phyloP scores from a whole-genome alignment of 139 green algal species.

The Chlorokybus atmophyticus region DNA sequence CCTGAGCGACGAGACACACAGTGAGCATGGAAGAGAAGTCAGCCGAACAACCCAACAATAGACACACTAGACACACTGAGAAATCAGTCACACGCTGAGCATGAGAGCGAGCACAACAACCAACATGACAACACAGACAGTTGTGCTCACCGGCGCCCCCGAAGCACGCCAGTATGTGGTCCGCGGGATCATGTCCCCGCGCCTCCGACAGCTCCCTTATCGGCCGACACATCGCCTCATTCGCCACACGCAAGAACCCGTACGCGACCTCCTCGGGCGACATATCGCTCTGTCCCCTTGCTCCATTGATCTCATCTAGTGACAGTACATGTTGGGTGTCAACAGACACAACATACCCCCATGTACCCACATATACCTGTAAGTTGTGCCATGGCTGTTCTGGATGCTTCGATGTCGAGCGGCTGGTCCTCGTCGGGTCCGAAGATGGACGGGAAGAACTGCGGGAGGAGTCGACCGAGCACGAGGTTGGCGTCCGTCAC shows the following conservation, averaged over 20 bases:
- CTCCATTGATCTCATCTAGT: not conserved
- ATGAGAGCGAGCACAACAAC: no score
- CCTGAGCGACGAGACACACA: no score
- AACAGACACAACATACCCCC: no score
- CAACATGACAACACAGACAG: no score
- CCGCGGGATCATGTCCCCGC: slow-evolving; percentile 73
- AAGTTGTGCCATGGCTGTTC: no score
- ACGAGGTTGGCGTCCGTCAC: slow-evolving; percentile 92
- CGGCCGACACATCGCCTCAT: slow-evolving; percentile 92
- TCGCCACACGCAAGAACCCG: slow-evolving; percentile 83
- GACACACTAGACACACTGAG: no score
- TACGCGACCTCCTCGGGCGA: slow-evolving; percentile 30
- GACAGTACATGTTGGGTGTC: no score
- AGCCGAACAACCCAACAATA: no score
- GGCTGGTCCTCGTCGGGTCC: slow-evolving; percentile 17
- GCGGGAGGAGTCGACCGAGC: slow-evolving; percentile 77
- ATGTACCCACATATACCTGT: no score
- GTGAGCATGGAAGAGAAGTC: no score
- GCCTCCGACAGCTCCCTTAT: slow-evolving; percentile 78
- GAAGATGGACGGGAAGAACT: slow-evolving; percentile 92
- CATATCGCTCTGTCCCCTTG: slow-evolving; percentile 9
- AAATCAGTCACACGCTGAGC: no score
- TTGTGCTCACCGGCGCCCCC: slow-evolving; percentile 84
- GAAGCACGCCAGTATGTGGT: slow-evolving; percentile 85
- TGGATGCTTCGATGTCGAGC: not conserved